These are phyloP conservation scores for Claviceps sp. DNA, from an alignment of 2,329 filamentous ascomycete genomes.

Conservation along the genomic window DNA sequence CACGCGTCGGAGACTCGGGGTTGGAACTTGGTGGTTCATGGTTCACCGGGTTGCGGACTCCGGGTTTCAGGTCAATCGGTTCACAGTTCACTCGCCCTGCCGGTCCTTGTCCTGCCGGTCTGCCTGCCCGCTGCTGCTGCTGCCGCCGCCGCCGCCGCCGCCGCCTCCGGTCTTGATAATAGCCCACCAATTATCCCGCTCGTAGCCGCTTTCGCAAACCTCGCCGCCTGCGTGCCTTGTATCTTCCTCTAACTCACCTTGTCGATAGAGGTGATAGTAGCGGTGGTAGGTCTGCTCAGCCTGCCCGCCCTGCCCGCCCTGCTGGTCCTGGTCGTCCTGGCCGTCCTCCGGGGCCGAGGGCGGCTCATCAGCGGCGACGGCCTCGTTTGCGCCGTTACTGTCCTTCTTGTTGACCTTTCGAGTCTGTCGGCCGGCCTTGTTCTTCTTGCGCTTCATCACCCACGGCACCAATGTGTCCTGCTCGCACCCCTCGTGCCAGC, in stretches of 20 bases:
- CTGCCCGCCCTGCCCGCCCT: not conserved
- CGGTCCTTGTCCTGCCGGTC: too few relatives aligned
- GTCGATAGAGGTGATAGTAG: constrained; percentile 86
- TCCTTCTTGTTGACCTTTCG: not conserved
- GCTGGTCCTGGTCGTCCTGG: not conserved
- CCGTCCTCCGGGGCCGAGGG: not conserved
- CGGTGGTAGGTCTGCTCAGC: constrained; percentile 57
- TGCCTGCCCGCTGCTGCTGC: too few relatives aligned
- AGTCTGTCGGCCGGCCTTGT: not conserved
- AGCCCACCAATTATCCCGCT: constrained; percentile 98
- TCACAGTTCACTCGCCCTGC: too few relatives aligned
- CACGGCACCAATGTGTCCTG: constrained; percentile 95
- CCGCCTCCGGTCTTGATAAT: constrained; percentile 30
- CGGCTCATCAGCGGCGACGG: not conserved
- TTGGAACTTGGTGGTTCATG: too few relatives aligned
- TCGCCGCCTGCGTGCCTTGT: constrained; percentile 59
- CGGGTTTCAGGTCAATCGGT: too few relatives aligned
- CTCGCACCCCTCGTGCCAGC: constrained; percentile 71
- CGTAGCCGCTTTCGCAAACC: constrained; percentile 73
- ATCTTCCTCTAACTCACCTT: constrained; percentile 77
- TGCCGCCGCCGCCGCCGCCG: too few relatives aligned
- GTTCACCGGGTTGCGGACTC: too few relatives aligned
- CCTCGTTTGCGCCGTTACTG: not conserved
- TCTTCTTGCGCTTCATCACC: constrained; percentile 46
- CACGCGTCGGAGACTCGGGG: too few relatives aligned